phyloP scores from a whole-genome alignment of 2,329 filamentous ascomycete species.

The Alternaria longipes region DNA sequence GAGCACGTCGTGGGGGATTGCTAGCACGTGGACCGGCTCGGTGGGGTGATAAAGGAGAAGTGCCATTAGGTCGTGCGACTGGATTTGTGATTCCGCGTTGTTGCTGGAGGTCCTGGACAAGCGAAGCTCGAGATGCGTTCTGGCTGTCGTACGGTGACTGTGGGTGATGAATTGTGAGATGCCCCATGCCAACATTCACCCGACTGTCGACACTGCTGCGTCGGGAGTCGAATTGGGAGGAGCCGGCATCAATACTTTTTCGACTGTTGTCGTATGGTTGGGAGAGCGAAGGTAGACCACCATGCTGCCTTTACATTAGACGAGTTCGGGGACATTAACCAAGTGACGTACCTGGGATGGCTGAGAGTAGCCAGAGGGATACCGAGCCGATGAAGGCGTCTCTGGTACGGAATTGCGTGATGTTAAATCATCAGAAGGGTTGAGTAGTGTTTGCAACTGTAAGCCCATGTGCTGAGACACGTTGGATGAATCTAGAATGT shows the following conservation, averaged over 20 bases:
- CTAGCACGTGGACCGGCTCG: constrained; percentile 46
- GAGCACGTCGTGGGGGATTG: constrained; percentile 67
- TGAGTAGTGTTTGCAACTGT: constrained; percentile 61
- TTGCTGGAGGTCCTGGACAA: constrained; percentile 74
- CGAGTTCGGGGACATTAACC: neutral
- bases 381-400: constrained; percentile 53
- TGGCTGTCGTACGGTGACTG: constrained; percentile 78
- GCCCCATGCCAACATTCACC: constrained; percentile 75
- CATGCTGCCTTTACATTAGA: constrained; percentile 40
- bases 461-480: constrained; percentile 57
- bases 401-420: constrained; percentile 55
- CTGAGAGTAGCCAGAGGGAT: constrained; percentile 42
- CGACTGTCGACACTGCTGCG: constrained; percentile 83
- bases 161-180: constrained; percentile 72
- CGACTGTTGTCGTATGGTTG: constrained; percentile 60
- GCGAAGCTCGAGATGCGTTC: constrained; percentile 78
- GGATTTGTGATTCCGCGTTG: constrained; percentile 59
- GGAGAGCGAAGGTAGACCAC: constrained; percentile 65
- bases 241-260: constrained; percentile 59
- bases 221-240: constrained; percentile 65
- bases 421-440: constrained; percentile 59
- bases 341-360: constrained; percentile 34
- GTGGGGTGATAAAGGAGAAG: constrained; percentile 58
- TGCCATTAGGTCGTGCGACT: constrained; percentile 54
- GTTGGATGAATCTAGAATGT: constrained; percentile 51